phyloP scores from a whole-genome alignment of 202 grass and related monocot genomes.

The Dendrocalamus latiflorus region DNA sequence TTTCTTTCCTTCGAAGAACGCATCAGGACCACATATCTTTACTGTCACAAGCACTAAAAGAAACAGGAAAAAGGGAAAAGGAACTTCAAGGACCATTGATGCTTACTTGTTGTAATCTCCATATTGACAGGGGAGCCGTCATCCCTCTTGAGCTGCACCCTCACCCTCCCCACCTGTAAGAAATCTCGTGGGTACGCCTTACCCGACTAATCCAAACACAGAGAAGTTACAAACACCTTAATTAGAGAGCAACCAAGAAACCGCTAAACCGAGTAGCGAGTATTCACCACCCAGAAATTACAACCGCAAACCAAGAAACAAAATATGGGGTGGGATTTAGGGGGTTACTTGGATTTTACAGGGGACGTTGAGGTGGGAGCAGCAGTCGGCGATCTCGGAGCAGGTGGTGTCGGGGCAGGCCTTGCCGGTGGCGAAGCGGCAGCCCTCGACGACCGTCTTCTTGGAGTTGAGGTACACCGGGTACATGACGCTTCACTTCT shows the following conservation, averaged over 20 bases:
- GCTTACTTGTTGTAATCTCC: conserved; percentile 61
- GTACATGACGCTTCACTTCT: too few species aligned
- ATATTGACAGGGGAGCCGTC: conserved; percentile 70
- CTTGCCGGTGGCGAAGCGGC: too few species aligned
- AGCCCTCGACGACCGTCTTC: too few species aligned
- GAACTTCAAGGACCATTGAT: background rate
- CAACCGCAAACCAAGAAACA: too few species aligned
- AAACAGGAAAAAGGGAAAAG: background rate
- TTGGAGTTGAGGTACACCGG: too few species aligned
- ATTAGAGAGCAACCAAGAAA: too few species aligned
- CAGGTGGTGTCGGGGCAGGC: conserved; percentile 54
- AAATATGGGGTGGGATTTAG: too few species aligned
- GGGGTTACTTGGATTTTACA: conserved; percentile 42
- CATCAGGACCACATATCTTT: too few species aligned
- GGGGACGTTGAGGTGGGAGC: conserved; percentile 72
- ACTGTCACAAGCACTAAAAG: too few species aligned
- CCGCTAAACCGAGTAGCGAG: too few species aligned
- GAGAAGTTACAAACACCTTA: background rate
- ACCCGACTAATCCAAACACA: conserved; percentile 47
- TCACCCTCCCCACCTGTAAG: conserved; percentile 81
- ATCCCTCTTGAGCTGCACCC: conserved; percentile 69
- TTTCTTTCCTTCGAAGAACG: too few species aligned
- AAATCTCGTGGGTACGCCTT: conserved; percentile 91
- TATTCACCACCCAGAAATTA: background rate
- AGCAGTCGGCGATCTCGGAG: conserved; percentile 88